Base-by-base conservation (phyloP, 371 early-diverging fungal species). In the Lichtheimia hyalospora region DNA sequence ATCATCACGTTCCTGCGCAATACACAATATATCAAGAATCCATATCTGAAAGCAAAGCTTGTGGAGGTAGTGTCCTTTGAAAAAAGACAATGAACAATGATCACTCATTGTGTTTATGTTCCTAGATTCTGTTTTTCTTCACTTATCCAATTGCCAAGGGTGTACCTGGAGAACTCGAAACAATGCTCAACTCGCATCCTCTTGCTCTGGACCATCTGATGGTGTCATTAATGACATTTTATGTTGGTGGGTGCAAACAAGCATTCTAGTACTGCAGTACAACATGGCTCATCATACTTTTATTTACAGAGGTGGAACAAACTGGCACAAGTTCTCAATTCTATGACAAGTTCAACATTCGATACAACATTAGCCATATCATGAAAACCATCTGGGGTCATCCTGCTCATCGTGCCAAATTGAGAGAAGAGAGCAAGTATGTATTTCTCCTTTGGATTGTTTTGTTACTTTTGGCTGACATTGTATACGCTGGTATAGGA, bases 341-440 rank as follows among this genome's bases (percentile, higher is more conserved):
- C 70, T 98, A 96, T 66, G 99, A 98, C 74, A 98, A 98, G 74
- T 97, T 97, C 81, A 96, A 92, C 68, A 94, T 95, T 61, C 90
- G 99, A 28, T 97, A 97, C 81, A 89, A 97, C 60, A 95, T 97
- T 54, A 90, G 93, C n/a, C 92, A 95, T 66, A 88, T 96, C 12
- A 84, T 97, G 72, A 92, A 95, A 67, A 74, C 83, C 5, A 78
- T 96, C 13, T 96, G 97, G 96, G 77, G 74, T 0, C 88, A 94
- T 52, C 84, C 81, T 28, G 69, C 69, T 49, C 86, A 89, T 68
- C 82, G 84, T 20, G 68, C 73, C n/a, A 79, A 76, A 60, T 67
- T 89, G 34, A 72, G 73, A 52, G 73, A 74, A 34, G 83, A 84
- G 62, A 87, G 89, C 79, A 74, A 67, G 87, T 87, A 77, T 65